phyloP scores from a whole-genome alignment of 1,284 basidiomycete species.

The Ustilago vetiveriae region DNA sequence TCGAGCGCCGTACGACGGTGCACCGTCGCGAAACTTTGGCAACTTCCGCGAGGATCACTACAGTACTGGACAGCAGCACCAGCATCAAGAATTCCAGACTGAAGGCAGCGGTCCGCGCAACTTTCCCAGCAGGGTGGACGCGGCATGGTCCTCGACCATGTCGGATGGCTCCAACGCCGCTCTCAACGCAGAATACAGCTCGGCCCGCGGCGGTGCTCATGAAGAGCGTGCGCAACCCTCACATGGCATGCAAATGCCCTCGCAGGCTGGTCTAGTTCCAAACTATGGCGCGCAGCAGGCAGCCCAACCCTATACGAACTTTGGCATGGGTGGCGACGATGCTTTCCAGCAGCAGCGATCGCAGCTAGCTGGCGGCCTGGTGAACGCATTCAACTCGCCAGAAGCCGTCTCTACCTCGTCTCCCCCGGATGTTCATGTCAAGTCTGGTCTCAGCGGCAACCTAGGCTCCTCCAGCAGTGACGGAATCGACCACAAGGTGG shows the following conservation, averaged over 20 bases:
- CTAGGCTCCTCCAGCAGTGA: background rate
- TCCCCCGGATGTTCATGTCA: slow-evolving; percentile 14
- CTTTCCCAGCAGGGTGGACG: slow-evolving; percentile 14
- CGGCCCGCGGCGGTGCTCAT: slow-evolving; percentile 1
- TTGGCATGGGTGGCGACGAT: slow-evolving; percentile 16
- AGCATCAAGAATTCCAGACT: slow-evolving; percentile 15
- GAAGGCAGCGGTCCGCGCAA: slow-evolving; percentile 18
- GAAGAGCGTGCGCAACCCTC: slow-evolving; percentile 13
- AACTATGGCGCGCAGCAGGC: slow-evolving; percentile 16
- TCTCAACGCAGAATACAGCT: slow-evolving; percentile 10
- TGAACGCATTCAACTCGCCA: slow-evolving; percentile 35
- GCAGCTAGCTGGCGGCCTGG: slow-evolving; percentile 33
- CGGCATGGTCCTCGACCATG: slow-evolving; percentile 17
- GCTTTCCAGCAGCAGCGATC: slow-evolving; percentile 17
- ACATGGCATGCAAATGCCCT: slow-evolving; percentile 1
- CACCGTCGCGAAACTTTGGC: slow-evolving; percentile 25
- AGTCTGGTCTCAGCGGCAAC: slow-evolving; percentile 5
- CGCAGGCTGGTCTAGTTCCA: slow-evolving; percentile 3
- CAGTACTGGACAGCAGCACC: slow-evolving; percentile 25
- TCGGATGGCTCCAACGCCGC: slow-evolving; percentile 1
- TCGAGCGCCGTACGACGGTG: slow-evolving; percentile 23
- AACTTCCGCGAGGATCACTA: slow-evolving; percentile 28
- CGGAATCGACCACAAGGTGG: slow-evolving; percentile 5
- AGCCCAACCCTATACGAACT: slow-evolving; percentile 20
- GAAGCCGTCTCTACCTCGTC: slow-evolving; percentile 23